Evolutionary conservation across 208 protist species (phyloP).

Genomic region (Acanthamoeba castellanii): DNA sequence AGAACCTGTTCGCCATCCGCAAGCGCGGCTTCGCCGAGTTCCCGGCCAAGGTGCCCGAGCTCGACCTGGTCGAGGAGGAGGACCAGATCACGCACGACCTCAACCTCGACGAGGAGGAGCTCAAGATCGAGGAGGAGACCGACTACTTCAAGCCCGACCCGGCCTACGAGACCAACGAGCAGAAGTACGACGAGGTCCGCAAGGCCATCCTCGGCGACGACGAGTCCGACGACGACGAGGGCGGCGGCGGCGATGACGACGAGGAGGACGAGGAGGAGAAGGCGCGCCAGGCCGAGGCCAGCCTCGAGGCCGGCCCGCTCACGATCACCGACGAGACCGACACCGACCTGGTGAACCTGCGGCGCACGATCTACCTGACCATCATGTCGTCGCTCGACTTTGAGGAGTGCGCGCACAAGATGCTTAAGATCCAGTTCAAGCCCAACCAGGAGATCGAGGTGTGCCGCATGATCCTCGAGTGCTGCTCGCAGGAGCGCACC

Average conservation of each 20-base stretch:
- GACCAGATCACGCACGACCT: slow-evolving; percentile 97
- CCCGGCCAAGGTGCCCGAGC: slow-evolving; percentile 86
- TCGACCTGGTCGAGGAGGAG: slow-evolving; percentile 95
- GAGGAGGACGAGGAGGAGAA: slow-evolving; percentile 85
- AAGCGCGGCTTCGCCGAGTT: slow-evolving; percentile 91
- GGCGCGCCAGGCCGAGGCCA: slow-evolving; percentile 9
- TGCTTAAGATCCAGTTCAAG: slow-evolving; percentile 92
- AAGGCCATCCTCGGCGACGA: slow-evolving; percentile 95
- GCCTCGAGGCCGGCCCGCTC: slow-evolving; percentile 39
- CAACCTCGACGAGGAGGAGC: slow-evolving; percentile 92
- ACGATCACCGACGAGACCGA: slow-evolving; percentile 90
- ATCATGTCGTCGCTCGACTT: slow-evolving; percentile 97
- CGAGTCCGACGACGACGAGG: slow-evolving; percentile 84
- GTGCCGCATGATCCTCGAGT: slow-evolving; percentile 98
- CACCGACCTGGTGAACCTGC: slow-evolving; percentile 93
- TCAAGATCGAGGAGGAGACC: slow-evolving; percentile 91
- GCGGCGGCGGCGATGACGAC: slow-evolving; percentile 87
- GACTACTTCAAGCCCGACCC: slow-evolving; percentile 96
- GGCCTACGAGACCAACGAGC: slow-evolving; percentile 95
- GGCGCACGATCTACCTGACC: slow-evolving; percentile 97
- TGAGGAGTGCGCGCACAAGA: slow-evolving; percentile 99
- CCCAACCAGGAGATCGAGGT: slow-evolving; percentile 90
- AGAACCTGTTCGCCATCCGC: slow-evolving; percentile 94
- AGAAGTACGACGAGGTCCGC: slow-evolving; percentile 94
- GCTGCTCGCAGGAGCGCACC: slow-evolving; percentile 96